A percentile compares a stretch with the other conserved stretches of the same genome.
These are phyloP conservation scores for Thinopyrum elongatum DNA, from an alignment of 176 grass and related monocot genomes.

Conservation along the genomic window DNA sequence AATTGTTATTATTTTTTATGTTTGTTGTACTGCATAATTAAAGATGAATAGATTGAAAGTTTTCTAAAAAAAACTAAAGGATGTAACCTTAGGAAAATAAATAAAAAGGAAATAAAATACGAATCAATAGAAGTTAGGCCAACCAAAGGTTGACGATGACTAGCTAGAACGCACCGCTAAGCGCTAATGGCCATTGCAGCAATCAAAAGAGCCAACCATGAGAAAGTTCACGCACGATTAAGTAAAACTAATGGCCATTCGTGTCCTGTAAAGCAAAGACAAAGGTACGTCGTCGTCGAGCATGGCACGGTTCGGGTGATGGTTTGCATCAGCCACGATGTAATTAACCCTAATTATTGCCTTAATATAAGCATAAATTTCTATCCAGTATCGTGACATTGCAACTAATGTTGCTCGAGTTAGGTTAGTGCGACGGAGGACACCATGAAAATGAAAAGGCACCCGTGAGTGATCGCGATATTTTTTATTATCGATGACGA, in stretches of 20 bases:
- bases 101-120: no score
- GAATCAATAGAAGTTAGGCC: neutral
- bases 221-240: neutral
- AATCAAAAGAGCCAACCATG: neutral
- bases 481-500: neutral
- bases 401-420: neutral
- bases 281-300: neutral
- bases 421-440: slow-evolving; percentile 11
- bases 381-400: neutral
- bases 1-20: no score
- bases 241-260: neutral
- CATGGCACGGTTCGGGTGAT: neutral
- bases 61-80: no score
- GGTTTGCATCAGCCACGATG: slow-evolving; percentile 8
- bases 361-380: neutral
- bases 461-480: neutral
- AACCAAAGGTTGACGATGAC: neutral
- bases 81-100: no score
- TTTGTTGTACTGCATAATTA: no score
- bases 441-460: neutral
- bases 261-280: neutral
- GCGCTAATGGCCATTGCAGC: neutral
- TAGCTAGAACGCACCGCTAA: neutral
- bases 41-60: no score
- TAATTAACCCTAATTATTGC: neutral